phyloP scores from a whole-genome alignment of 1,139 yeast genomes.

The Eremothecium gossypii region DNA sequence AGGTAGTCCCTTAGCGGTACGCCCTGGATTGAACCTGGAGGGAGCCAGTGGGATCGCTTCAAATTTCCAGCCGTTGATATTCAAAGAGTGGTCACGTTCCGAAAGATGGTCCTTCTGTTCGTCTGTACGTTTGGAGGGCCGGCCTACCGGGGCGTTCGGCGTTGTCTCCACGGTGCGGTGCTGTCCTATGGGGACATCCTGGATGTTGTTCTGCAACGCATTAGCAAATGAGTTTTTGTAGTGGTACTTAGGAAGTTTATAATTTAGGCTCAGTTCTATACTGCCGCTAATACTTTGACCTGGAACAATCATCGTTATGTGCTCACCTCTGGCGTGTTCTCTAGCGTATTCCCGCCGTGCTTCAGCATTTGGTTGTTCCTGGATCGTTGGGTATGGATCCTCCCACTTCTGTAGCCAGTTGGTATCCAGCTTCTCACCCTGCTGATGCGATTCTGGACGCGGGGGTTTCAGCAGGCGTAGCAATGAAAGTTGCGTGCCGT shows the following conservation, averaged over 20 bases:
- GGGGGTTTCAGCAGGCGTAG: constrained; percentile 9
- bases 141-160: constrained; percentile 2
- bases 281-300: constrained; percentile 35
- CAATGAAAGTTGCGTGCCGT: background rate
- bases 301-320: constrained; percentile 25
- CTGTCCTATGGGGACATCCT: constrained; percentile 23
- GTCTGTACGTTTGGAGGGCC: constrained; percentile 4
- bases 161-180: constrained; percentile 4
- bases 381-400: constrained; percentile 20
- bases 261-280: constrained; percentile 30
- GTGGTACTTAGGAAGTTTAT: constrained; percentile 32
- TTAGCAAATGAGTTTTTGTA: constrained; percentile 26
- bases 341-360: constrained; percentile 19
- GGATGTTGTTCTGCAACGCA: constrained; percentile 25
- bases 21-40: constrained; percentile 8
- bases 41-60: constrained; percentile 21
- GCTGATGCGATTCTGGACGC: background rate
- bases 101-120: background rate
- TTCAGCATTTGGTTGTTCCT: constrained; percentile 25
- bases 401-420: constrained; percentile 13
- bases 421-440: background rate
- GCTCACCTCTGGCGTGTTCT: constrained; percentile 22
- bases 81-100: constrained; percentile 11
- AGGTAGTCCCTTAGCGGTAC: constrained; percentile 30
- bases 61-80: constrained; percentile 29